Evolutionary conservation across 1,139 yeast genomes (phyloP).

Genomic region (Suzukiozyma palmioleophila): DNA sequence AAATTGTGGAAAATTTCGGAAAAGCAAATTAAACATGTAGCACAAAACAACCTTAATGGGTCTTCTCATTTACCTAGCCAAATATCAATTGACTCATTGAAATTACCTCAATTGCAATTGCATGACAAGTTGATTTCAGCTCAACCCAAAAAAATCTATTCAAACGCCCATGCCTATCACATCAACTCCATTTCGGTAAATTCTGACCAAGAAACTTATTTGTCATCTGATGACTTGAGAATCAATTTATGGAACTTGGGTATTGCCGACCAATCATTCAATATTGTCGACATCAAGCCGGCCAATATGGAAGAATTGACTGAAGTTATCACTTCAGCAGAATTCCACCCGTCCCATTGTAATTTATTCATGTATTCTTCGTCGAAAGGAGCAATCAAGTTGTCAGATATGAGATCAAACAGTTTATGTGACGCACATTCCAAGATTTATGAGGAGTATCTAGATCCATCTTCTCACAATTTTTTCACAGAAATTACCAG

Average conservation of each 20-base stretch:
- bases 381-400: slow-evolving; percentile 90
- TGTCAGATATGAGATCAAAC: slow-evolving; percentile 95
- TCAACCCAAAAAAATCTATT: slow-evolving; percentile 84
- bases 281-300: slow-evolving; percentile 96
- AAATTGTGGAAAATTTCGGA: slow-evolving; percentile 96
- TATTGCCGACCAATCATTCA: slow-evolving; percentile 92
- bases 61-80: slow-evolving; percentile 19
- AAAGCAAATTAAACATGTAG: slow-evolving; percentile 84
- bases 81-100: slow-evolving; percentile 38
- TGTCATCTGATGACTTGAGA: slow-evolving; percentile 91
- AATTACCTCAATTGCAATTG: slow-evolving; percentile 79
- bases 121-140: slow-evolving; percentile 96
- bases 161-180: slow-evolving; percentile 98
- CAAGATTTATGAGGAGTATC: slow-evolving; percentile 85
- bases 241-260: slow-evolving; percentile 95
- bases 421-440: slow-evolving; percentile 92
- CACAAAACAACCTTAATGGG: slow-evolving; percentile 78
- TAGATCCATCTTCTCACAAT: slow-evolving; percentile 89
- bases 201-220: slow-evolving; percentile 93
- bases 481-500: slow-evolving; percentile 97
- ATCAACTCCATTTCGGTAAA: slow-evolving; percentile 93
- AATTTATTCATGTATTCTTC: slow-evolving; percentile 96
- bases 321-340: slow-evolving; percentile 97
- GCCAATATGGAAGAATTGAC: slow-evolving; percentile 98
- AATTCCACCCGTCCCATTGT: slow-evolving; percentile 91